Base-by-base conservation (phyloP, 139 green algal genomes). In the Marvania coccoides region DNA sequence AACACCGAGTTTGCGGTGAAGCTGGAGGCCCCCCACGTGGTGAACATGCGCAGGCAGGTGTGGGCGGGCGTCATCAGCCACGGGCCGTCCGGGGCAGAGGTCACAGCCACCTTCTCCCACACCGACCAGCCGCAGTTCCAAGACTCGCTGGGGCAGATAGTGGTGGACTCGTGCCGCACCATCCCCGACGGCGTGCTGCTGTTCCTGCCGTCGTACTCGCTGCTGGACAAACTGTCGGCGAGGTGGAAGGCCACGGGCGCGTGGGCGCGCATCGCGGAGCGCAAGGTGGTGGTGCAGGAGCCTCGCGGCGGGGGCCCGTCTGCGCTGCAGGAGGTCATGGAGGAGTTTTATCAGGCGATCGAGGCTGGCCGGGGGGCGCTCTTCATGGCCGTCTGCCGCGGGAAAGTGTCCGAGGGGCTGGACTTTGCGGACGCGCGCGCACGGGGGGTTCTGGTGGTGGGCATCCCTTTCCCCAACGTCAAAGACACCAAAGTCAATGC, bases 361-460 rank as follows among this genome's bases (percentile, higher is more conserved):
- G 19, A 62, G 10, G 47, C 33, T 7, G 81, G 82, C 35, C 45
- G 57, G 6, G 92, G 93, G 0, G 91, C 62, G 7, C 42, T 97
- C 6, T 85, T 98, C 70, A 67, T 98, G 30, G 93, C 90, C 10
- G 87, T 98, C 12, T 98, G 88, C 77, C 69, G 92, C 3, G 93
- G 93, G 47, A 98, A 98, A 83, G 90, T 90, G 4, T 95, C 84
- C 6, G 93, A 98, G 73, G 93, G 93, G 8, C 88, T 98, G 29
- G 91, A 98, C 74, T 98, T 98, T 80, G 81, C 87, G 4, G 89
- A 98, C 68, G 76, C 71, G 35, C 82, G 89, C 35, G 94, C 92
- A 1, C 73, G 93, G 4, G 87, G 76, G 4, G 94, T 98, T 30
- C 79, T 98, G 14, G 65, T 98, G 6, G 69, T 97, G 36, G 92